A percentile compares a stretch with the other conserved stretches of the same genome.
These are phyloP conservation scores for Pseudozyma sp. DNA, from an alignment of 1,284 basidiomycete genomes.

Conservation along the genomic window DNA sequence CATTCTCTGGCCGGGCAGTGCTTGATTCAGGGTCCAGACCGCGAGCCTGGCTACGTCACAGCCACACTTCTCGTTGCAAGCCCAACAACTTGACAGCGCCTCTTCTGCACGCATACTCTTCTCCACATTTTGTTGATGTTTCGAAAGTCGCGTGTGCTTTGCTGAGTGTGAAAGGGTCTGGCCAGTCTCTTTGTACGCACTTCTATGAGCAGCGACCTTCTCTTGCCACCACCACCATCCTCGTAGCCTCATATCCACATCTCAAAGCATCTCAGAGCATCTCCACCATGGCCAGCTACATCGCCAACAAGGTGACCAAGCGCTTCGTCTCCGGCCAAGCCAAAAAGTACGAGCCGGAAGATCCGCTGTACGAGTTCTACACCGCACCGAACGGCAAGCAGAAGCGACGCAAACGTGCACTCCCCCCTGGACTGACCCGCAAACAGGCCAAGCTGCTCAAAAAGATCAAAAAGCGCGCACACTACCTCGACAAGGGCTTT, in stretches of 20 bases:
- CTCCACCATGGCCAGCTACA: constrained; percentile 45
- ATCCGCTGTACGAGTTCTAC: constrained; percentile 84
- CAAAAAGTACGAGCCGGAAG: constrained; percentile 69
- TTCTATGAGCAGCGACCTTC: too few species aligned
- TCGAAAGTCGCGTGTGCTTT: too few species aligned
- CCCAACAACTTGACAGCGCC: too few species aligned
- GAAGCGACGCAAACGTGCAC: constrained; percentile 76
- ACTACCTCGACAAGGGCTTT: constrained; percentile 92
- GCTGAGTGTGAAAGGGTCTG: too few species aligned
- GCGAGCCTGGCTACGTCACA: too few species aligned
- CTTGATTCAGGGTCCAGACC: too few species aligned
- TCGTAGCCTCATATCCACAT: background rate
- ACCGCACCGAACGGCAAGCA: constrained; percentile 77
- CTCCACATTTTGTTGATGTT: too few species aligned
- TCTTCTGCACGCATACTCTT: too few species aligned
- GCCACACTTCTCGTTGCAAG: too few species aligned
- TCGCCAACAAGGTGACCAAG: constrained; percentile 55
- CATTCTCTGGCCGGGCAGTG: too few species aligned
- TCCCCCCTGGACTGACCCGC: constrained; percentile 81
- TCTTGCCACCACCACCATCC: background rate
- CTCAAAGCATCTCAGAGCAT: background rate
- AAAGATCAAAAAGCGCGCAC: constrained; percentile 75
- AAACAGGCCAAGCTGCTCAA: constrained; percentile 78
- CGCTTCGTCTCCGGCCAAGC: constrained; percentile 49
- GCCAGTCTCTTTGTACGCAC: too few species aligned